Conservation (phyloP, 305 asterid genomes). For the Solanum hybrid region DNA sequence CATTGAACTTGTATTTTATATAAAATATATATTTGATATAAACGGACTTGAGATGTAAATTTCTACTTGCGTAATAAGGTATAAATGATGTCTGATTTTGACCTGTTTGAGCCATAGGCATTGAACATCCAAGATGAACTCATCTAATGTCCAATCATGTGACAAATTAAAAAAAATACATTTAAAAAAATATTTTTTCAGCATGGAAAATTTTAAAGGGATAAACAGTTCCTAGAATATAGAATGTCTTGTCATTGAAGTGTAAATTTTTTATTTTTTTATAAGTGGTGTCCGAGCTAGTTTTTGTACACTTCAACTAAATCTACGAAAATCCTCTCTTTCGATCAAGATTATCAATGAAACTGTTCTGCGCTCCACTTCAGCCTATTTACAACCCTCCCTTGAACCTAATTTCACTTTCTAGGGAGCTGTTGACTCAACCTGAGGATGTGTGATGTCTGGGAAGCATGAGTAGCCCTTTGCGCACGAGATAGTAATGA, state of each 20-base stretch:
- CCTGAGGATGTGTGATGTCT: background rate
- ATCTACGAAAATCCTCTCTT: conserved; percentile 5
- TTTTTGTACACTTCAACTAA: too few species aligned
- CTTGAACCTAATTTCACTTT: conserved; percentile 5
- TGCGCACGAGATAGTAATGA: background rate
- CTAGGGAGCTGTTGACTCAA: background rate
- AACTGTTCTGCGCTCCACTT: conserved; percentile 21
- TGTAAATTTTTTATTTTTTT: too few species aligned
- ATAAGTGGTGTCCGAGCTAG: background rate
- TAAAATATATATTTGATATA: background rate
- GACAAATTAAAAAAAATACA: too few species aligned
- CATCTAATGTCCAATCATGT: too few species aligned
- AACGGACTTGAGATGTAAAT: background rate
- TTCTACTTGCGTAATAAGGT: too few species aligned
- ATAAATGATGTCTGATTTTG: too few species aligned
- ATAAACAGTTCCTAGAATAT: too few species aligned
- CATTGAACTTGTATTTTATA: background rate
- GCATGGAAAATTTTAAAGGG: too few species aligned
- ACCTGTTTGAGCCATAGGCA: too few species aligned
- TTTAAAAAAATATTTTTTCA: too few species aligned
- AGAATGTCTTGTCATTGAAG: too few species aligned
- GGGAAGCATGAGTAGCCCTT: background rate
- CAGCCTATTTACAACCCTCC: conserved; percentile 34
- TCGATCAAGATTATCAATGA: conserved; percentile 26
- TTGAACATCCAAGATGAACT: too few species aligned